Evolutionary conservation across 495 filamentous ascomycete species (phyloP).

Genomic region (Gamarada debralockiae): DNA sequence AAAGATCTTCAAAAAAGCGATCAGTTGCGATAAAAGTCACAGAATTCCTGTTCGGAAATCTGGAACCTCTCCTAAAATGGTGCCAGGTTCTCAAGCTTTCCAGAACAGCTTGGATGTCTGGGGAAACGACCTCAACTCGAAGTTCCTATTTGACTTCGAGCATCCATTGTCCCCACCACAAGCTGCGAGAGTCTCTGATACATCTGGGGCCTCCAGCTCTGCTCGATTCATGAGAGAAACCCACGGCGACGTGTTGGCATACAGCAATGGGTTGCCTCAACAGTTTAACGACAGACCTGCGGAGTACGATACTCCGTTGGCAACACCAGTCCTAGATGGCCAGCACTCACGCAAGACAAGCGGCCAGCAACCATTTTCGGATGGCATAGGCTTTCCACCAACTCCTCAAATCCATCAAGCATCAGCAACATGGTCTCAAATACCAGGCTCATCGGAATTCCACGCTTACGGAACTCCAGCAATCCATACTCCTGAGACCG

Average conservation of each 20-base stretch:
- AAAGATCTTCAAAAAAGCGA: conserved; percentile 17
- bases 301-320: conserved; percentile 16
- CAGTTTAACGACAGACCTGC: not conserved
- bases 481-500: conserved; percentile 2
- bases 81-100: not conserved
- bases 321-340: conserved; percentile 13
- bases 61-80: conserved; percentile 12
- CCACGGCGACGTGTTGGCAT: not conserved
- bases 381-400: conserved; percentile 3
- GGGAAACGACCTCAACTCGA: conserved; percentile 6
- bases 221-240: not conserved
- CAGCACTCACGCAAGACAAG: conserved; percentile 12
- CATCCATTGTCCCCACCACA: conserved; percentile 3
- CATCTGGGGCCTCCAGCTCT: not conserved
- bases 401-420: conserved; percentile 13
- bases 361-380: conserved; percentile 2
- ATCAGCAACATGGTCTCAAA: conserved; percentile 14
- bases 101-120: conserved; percentile 4
- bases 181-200: conserved; percentile 7
- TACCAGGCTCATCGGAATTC: conserved; percentile 3
- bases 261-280: not conserved
- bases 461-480: conserved; percentile 3
- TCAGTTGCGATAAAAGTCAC: not conserved
- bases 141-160: conserved; percentile 19
- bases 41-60: conserved; percentile 25